These are phyloP conservation scores for Ormosia semicastrata DNA, from an alignment of 306 rosid genomes.

Conservation along the genomic window DNA sequence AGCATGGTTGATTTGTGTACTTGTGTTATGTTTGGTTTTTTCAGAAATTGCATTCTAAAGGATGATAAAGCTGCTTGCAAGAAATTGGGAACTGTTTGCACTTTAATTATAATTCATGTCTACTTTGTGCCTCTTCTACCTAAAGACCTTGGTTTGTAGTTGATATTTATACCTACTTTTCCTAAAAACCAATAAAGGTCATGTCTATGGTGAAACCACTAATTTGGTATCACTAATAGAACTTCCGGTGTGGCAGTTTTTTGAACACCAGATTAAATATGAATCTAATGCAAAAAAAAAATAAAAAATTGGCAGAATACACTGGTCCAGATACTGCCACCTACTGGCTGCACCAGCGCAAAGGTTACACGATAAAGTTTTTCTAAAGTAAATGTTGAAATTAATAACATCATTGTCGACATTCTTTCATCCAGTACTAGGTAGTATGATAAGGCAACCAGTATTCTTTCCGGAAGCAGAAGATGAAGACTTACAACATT, in stretches of 20 bases:
- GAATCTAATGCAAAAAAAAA: not conserved
- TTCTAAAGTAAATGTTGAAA: not conserved
- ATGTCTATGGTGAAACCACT: not conserved
- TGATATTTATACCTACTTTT: not conserved
- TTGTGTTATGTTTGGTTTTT: not conserved
- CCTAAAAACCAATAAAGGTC: not conserved
- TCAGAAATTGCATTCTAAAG: not conserved
- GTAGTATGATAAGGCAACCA: not conserved
- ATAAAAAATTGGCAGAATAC: not conserved
- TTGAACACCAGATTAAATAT: not conserved
- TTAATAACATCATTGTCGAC: not conserved
- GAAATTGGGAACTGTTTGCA: not conserved
- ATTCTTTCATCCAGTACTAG: not conserved
- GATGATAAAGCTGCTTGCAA: not conserved
- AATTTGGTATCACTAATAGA: not conserved
- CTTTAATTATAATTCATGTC: not conserved
- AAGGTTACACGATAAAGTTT: not conserved
- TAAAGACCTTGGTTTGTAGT: not conserved
- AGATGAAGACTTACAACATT: conserved; percentile 61
- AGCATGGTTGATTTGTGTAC: not conserved
- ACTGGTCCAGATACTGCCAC: not conserved
- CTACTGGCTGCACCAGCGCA: not conserved
- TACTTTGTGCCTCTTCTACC: not conserved
- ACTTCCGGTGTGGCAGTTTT: not conserved
- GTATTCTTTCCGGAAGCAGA: not conserved